A percentile compares a stretch with the other conserved stretches of the same genome.
Conservation (phyloP, 2,329 filamentous ascomycete species). For the Torrubiella hemipterigena region DNA sequence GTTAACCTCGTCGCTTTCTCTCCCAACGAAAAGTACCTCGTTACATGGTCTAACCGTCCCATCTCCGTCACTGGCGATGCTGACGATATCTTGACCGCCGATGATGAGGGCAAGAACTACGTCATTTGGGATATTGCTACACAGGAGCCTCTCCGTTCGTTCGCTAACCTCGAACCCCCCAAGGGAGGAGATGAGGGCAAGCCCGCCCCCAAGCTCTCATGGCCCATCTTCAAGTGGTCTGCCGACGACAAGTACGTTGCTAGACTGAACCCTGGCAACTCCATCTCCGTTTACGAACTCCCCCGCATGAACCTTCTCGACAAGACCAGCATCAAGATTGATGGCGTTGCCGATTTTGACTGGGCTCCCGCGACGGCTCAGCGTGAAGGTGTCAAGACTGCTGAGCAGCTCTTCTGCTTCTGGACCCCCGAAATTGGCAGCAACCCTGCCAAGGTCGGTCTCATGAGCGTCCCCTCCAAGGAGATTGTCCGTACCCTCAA, state of each 20-base stretch:
- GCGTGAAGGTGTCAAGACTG: slow-evolving; percentile 75
- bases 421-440: slow-evolving; percentile 98
- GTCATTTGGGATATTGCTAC: slow-evolving; percentile 96
- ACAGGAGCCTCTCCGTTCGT: slow-evolving; percentile 80
- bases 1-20: slow-evolving; percentile 97
- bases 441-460: slow-evolving; percentile 90
- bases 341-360: slow-evolving; percentile 94
- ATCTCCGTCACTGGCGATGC: slow-evolving; percentile 84
- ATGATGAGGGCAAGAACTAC: slow-evolving; percentile 98
- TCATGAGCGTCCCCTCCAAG: slow-evolving; percentile 95
- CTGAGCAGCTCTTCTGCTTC: slow-evolving; percentile 95
- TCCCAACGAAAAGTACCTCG: slow-evolving; percentile 81
- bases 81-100: slow-evolving; percentile 70
- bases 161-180: slow-evolving; percentile 76
- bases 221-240: slow-evolving; percentile 99
- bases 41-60: slow-evolving; percentile 91
- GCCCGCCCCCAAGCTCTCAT: slow-evolving; percentile 73
- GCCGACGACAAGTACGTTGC: slow-evolving; percentile 95
- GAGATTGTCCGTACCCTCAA: slow-evolving; percentile 90
- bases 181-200: slow-evolving; percentile 45
- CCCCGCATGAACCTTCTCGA: slow-evolving; percentile 83
- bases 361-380: slow-evolving; percentile 80
- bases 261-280: slow-evolving; percentile 74
- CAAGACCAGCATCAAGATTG: slow-evolving; percentile 89
- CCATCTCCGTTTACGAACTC: slow-evolving; percentile 83